These are phyloP conservation scores for Solanum piurae DNA, from an alignment of 257 asterid species.

Conservation along the genomic window DNA sequence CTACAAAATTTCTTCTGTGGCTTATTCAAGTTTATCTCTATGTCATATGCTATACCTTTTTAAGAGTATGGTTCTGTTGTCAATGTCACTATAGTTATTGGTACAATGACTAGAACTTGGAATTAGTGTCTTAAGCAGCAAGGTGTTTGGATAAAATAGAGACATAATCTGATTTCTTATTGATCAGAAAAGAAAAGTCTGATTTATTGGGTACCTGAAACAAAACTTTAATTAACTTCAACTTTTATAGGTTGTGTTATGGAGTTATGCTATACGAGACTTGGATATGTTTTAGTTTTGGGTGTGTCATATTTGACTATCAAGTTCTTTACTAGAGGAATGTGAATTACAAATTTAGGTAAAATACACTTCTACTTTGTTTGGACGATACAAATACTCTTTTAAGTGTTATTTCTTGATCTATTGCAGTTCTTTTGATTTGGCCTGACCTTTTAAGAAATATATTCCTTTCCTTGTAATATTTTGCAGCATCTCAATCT, in stretches of 20 bases:
- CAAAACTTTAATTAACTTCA: background rate
- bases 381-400: background rate
- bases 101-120: background rate
- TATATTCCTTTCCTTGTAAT: background rate
- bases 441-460: background rate
- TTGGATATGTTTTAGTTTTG: background rate
- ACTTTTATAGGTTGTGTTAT: background rate
- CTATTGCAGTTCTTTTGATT: background rate
- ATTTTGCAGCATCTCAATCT: slow-evolving; percentile 66
- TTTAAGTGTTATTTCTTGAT: background rate
- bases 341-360: background rate
- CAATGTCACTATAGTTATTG: background rate
- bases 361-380: background rate
- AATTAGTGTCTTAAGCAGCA: background rate
- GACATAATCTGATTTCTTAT: background rate
- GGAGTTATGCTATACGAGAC: background rate
- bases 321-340: background rate
- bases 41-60: background rate
- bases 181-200: background rate
- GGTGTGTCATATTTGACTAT: background rate
- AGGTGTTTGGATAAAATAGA: background rate
- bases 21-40: background rate
- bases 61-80: background rate
- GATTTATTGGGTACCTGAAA: background rate
- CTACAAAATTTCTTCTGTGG: background rate